Percentiles rank a stretch among this genome's conserved stretches.
Conservation (phyloP, 2,329 filamentous ascomycete species). For the Diaporthe sp. region DNA sequence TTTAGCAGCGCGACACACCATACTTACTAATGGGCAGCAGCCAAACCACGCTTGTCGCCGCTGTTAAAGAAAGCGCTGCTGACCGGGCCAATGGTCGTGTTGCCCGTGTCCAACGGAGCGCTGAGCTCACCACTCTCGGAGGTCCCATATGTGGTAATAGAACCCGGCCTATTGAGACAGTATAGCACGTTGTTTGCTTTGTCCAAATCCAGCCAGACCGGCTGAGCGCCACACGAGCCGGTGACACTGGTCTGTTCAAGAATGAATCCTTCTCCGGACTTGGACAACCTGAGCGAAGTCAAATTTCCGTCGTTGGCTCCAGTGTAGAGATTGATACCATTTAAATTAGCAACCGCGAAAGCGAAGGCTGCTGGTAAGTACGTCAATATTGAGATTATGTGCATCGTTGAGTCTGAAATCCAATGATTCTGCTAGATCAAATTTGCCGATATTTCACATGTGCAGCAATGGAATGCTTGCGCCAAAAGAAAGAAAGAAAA, state of each 20-base stretch:
- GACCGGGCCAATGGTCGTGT: not conserved
- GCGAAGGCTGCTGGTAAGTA: not conserved
- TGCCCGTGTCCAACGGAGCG: not conserved
- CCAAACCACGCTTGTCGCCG: not conserved
- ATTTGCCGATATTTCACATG: not conserved
- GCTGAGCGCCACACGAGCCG: not conserved
- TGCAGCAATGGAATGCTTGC: not conserved
- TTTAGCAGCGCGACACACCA: not conserved
- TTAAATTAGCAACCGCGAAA: too few species aligned
- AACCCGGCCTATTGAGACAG: constrained; percentile 5
- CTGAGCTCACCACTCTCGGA: not conserved
- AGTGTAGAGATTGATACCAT: not conserved
- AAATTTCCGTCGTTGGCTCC: constrained; percentile 1
- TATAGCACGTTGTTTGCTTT: not conserved
- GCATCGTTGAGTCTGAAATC: not conserved
- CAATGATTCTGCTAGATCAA: not conserved
- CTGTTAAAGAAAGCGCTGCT: not conserved
- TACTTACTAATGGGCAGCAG: constrained; percentile 2
- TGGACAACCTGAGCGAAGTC: constrained; percentile 2
- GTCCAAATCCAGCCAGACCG: not conserved
- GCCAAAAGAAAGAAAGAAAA: too few species aligned
- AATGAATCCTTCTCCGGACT: not conserved
- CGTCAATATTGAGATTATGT: not conserved
- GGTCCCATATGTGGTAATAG: not conserved
- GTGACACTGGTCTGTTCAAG: not conserved